Evolutionary conservation across 495 filamentous ascomycete genomes (phyloP).

Genomic region (Friedmanniomyces simplex): DNA sequence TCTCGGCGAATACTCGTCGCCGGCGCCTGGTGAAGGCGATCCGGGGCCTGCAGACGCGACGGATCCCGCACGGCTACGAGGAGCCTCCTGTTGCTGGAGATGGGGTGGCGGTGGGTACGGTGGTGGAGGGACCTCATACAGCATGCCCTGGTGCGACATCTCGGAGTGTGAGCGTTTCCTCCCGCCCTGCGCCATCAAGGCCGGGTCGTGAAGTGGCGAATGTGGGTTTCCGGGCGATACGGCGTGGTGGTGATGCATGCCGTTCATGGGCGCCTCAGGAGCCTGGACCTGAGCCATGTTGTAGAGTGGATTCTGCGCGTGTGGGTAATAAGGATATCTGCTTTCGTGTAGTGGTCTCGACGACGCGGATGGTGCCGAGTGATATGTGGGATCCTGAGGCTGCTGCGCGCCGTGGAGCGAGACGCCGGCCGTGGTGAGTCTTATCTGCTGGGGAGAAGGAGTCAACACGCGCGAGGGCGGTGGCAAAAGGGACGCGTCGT

Average conservation of each 20-base stretch:
- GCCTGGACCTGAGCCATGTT: neutral
- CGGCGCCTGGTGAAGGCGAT: neutral
- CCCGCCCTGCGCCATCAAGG: neutral
- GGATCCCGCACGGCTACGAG: slow-evolving; percentile 6
- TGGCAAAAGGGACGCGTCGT: neutral
- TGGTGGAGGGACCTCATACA: neutral
- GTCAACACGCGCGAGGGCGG: neutral
- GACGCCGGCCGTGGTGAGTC: slow-evolving; percentile 2
- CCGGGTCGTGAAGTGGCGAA: neutral
- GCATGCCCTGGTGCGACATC: neutral
- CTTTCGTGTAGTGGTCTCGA: neutral
- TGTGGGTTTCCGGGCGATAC: slow-evolving; percentile 2
- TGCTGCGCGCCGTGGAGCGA: neutral
- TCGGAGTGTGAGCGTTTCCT: slow-evolving; percentile 11
- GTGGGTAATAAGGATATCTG: neutral
- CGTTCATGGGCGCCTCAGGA: neutral
- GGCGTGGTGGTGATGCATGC: neutral
- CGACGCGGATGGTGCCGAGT: neutral
- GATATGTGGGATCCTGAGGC: neutral
- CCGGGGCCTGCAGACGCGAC: neutral
- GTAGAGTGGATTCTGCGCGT: neutral
- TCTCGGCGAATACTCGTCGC: slow-evolving; percentile 1
- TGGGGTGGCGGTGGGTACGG: neutral
- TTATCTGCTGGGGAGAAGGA: neutral
- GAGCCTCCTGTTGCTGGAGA: neutral